Base-by-base conservation (phyloP, 306 rosid species). In the Lagenaria siceraria region DNA sequence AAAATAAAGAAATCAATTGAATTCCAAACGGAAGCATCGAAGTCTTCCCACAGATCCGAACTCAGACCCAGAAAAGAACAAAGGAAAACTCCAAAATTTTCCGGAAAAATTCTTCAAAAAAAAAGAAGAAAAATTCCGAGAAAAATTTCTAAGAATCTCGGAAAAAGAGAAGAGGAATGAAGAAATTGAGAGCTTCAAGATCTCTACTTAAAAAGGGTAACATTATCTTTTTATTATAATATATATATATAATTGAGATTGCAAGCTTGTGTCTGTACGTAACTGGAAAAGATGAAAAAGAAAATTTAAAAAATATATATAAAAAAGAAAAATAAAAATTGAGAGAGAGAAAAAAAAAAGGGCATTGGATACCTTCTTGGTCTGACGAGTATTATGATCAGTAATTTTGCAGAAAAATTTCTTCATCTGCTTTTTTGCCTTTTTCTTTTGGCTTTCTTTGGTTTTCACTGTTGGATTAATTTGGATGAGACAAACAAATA, bases 391-490 rank as follows among this genome's bases (percentile, higher is more conserved):
- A 14, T 43, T 46, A 25, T 11, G 54, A 27, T 14, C 24, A 46
- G 76, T 72, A 49, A 72, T 9, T 73, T 73, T 29, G 18, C 60
- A 14, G 58, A 8, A 71, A 71, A 46, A 49, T 29, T 72, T 48
- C 59, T 49, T 18, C 43, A 72, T 73, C 12, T 46, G 46, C 48
- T n/a, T 36, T 64, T 64, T 35, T 35, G 18, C 18, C 33, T 59
- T 59, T 51, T 52, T 25, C 8, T 48, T 48, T 4, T 14, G 2
- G 13, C 2, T 3, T 53, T 53, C 25, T 27, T 25, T 48, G 17
- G 6, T 71, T 71, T 48, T 71, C 55, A 46, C 43, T 18, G 77
- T 73, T 29, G 42, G 77, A 73, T 73, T 73, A 49, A 73, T 48
- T 71, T 46, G 35, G 38, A 43, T 46, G 38, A 71, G 76, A 71